Evolutionary conservation across 2,329 filamentous ascomycete genomes (phyloP), one percentile per base, ranked within the genome.

Genomic region (Fusarium sp.): DNA sequence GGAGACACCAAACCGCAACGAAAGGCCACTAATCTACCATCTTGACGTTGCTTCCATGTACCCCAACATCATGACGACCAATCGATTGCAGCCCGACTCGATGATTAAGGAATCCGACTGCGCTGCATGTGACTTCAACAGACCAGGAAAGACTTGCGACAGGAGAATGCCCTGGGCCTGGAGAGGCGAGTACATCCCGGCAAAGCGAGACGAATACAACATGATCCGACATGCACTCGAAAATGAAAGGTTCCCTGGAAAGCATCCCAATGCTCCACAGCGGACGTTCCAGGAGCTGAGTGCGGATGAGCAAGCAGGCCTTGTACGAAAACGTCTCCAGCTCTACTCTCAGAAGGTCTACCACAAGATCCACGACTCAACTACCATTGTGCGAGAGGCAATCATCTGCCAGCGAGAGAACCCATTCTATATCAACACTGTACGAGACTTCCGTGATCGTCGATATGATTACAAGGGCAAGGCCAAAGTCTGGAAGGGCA

Each of bases 51-150:
- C 97, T 20, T 98, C 97, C 69, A 99, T 99, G 97, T 99, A 99
- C 81, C 97, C 97, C 11, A 99, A 99, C 83, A 99, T 99, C 82
- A 99, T 99, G 97, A 99, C 97, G 2, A 99, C 97, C 1, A 99
- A 99, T 82, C 93, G 97, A 82, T 84, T 99, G 56, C 97, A 99
- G 78, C 97, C 97, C 0, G 97, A 99, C 82, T 98, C 97, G n/a
- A 97, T 99, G 95, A 97, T 99, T 63, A 88, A 96, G 57, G 97
- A 99, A 81, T 94, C 95, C 0, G 95, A 98, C 78, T 99, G 97
- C 79, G 97, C 97, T 4, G 95, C 97, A 13, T 99, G 97, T 83
- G 97, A 99, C 82, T 99, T 99, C 87, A 99, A 99, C 77, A 89
- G 97, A 52, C 97, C 97, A 1, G 97, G 97, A 35, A 99, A 99